These are phyloP conservation scores for Lycium ferocissimum DNA, from an alignment of 257 asterid species.

Conservation along the genomic window DNA sequence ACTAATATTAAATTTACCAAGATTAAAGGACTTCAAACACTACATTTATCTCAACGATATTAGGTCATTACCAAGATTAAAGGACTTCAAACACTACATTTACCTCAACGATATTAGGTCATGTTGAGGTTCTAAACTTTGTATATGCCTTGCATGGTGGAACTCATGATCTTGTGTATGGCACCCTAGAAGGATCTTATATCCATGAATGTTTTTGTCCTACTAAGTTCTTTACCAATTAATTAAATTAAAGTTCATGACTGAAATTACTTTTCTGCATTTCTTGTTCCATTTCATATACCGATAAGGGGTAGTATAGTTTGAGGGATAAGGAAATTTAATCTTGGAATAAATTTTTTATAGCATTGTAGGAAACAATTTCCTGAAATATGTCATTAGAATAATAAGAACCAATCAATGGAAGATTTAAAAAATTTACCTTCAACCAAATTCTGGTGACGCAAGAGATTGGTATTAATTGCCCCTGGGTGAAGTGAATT, in stretches of 20 bases:
- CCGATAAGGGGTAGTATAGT: neutral
- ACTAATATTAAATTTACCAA: neutral
- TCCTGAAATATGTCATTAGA: neutral
- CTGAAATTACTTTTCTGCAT: neutral
- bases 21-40: no score
- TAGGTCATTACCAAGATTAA: no score
- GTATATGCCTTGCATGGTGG: no score
- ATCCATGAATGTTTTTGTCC: neutral
- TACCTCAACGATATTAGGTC: no score
- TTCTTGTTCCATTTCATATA: neutral
- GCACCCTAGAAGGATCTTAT: neutral
- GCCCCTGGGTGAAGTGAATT: slow-evolving; percentile 43
- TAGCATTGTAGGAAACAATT: neutral
- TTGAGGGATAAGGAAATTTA: neutral
- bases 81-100: no score
- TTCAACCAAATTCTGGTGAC: slow-evolving; percentile 31
- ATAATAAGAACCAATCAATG: neutral
- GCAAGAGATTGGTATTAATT: slow-evolving; percentile 38
- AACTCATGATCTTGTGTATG: no score
- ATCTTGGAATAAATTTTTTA: neutral
- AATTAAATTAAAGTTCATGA: neutral
- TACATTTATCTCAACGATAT: no score
- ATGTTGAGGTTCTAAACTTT: no score
- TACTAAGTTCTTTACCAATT: no score
- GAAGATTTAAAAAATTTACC: slow-evolving; percentile 20